These are phyloP conservation scores for Candida ortonii DNA, from an alignment of 805 yeast species.

Conservation along the genomic window DNA sequence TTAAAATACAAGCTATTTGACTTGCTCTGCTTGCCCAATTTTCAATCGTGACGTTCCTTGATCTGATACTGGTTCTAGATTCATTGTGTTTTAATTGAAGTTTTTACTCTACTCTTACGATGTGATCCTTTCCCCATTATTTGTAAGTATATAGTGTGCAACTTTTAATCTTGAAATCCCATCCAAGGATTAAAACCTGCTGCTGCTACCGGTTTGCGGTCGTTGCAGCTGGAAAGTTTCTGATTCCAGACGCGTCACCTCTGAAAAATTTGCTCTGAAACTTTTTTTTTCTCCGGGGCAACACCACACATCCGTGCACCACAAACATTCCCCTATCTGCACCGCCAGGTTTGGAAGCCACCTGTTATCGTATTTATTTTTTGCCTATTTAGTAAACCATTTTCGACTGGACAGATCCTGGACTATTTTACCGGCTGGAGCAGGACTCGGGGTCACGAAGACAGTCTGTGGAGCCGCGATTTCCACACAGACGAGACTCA, in stretches of 20 bases:
- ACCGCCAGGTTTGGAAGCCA: too few relatives aligned
- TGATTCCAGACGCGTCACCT: too few relatives aligned
- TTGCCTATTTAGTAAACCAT: constrained; percentile 4
- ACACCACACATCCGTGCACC: constrained; percentile 3
- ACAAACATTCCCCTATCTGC: not conserved
- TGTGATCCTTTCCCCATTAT: not conserved
- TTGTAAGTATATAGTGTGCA: constrained; percentile 15
- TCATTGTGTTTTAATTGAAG: constrained; percentile 7
- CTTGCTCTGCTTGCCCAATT: not conserved
- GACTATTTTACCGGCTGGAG: too few relatives aligned
- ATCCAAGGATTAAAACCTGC: not conserved
- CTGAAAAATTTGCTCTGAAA: not conserved
- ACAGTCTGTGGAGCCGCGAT: too few relatives aligned
- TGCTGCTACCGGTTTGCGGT: too few relatives aligned
- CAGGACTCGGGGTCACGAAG: too few relatives aligned
- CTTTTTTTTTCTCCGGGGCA: not conserved
- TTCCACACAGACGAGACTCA: too few relatives aligned
- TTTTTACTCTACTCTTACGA: constrained; percentile 3
- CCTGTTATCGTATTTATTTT: constrained; percentile 4
- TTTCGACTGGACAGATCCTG: too few relatives aligned
- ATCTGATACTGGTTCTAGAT: constrained; percentile 5
- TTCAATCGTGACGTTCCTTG: not conserved
- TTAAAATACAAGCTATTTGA: too few relatives aligned
- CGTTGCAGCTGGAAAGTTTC: too few relatives aligned
- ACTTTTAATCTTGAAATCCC: constrained; percentile 1